Evolutionary conservation across 2,329 filamentous ascomycete genomes (phyloP).

Genomic region (Cadophora sp.): DNA sequence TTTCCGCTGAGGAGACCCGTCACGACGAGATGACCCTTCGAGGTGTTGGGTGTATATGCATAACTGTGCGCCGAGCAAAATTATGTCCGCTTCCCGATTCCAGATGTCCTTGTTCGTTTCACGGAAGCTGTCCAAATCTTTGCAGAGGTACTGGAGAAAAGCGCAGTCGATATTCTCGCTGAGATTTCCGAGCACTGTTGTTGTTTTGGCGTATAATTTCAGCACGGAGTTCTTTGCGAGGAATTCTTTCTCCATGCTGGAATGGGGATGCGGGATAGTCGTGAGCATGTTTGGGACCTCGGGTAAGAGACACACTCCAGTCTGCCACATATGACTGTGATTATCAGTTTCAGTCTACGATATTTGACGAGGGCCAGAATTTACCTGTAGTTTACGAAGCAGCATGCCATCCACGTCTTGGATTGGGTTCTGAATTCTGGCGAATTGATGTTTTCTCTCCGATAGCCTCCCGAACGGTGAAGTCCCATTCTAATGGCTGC

Average conservation of each 20-base stretch:
- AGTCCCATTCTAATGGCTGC: conserved; percentile 25
- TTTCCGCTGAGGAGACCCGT: conserved; percentile 5
- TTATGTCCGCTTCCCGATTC: conserved; percentile 24
- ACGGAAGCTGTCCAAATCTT: conserved; percentile 21
- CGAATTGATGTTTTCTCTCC: conserved; percentile 9
- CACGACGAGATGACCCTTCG: conserved; percentile 13
- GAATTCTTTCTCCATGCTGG: conserved; percentile 9
- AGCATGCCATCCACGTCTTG: conserved; percentile 14
- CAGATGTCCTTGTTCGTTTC: conserved; percentile 21
- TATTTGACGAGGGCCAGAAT: too few relatives aligned
- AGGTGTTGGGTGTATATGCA: conserved; percentile 24
- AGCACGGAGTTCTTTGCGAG: neutral
- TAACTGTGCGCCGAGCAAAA: conserved; percentile 23
- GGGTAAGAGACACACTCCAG: conserved; percentile 6
- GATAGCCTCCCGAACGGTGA: conserved; percentile 8
- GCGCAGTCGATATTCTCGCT: conserved; percentile 12
- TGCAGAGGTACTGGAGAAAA: conserved; percentile 23
- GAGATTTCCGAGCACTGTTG: conserved; percentile 15
- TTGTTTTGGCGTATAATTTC: conserved; percentile 5
- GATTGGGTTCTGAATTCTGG: conserved; percentile 8
- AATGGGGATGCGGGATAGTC: neutral
- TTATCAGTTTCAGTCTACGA: neutral
- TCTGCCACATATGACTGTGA: conserved; percentile 10
- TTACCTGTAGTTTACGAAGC: conserved; percentile 12
- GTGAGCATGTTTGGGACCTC: conserved; percentile 13